Percentiles rank a stretch among this genome's conserved stretches.
Conservation (phyloP, 2,329 filamentous ascomycete genomes). For the Plenodomus biglobosus region DNA sequence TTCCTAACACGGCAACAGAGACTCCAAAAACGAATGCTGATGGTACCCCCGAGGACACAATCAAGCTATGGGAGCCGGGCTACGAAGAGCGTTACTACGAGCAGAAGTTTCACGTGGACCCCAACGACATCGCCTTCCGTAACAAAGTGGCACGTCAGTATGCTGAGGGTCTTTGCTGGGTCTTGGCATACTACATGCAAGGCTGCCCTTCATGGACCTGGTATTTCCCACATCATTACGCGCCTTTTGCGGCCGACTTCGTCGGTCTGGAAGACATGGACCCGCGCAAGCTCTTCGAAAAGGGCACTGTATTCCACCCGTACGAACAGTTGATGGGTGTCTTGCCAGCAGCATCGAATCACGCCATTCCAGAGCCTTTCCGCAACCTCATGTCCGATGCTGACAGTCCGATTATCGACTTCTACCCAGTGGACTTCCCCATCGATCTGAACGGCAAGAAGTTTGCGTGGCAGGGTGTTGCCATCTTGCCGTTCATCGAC, state of each 20-base stretch:
- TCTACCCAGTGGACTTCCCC: slow-evolving; percentile 92
- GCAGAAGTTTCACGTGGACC: slow-evolving; percentile 87
- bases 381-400: slow-evolving; percentile 86
- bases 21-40: slow-evolving; percentile 46
- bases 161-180: slow-evolving; percentile 93
- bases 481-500: slow-evolving; percentile 92
- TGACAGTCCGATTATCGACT: slow-evolving; percentile 92
- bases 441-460: slow-evolving; percentile 97
- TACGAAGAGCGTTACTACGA: slow-evolving; percentile 96
- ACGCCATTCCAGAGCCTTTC: slow-evolving; percentile 85
- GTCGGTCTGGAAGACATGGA: slow-evolving; percentile 77
- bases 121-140: slow-evolving; percentile 80
- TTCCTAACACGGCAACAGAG: slow-evolving; percentile 47
- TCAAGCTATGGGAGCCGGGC: slow-evolving; percentile 91
- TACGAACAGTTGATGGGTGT: slow-evolving; percentile 99
- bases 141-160: slow-evolving; percentile 89
- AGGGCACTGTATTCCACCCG: slow-evolving; percentile 81
- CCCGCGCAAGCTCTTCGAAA: slow-evolving; percentile 69
- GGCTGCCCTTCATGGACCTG: slow-evolving; percentile 98
- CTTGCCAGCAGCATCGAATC: slow-evolving; percentile 86
- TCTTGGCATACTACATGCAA: slow-evolving; percentile 95
- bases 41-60: slow-evolving; percentile 72
- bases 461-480: slow-evolving; percentile 96
- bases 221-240: slow-evolving; percentile 99
- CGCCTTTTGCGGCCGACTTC: slow-evolving; percentile 95